A percentile compares a stretch with the other conserved stretches of the same genome.
These are phyloP conservation scores for Starmerella potacharoeniae DNA, from an alignment of 805 yeast genomes.

Conservation along the genomic window DNA sequence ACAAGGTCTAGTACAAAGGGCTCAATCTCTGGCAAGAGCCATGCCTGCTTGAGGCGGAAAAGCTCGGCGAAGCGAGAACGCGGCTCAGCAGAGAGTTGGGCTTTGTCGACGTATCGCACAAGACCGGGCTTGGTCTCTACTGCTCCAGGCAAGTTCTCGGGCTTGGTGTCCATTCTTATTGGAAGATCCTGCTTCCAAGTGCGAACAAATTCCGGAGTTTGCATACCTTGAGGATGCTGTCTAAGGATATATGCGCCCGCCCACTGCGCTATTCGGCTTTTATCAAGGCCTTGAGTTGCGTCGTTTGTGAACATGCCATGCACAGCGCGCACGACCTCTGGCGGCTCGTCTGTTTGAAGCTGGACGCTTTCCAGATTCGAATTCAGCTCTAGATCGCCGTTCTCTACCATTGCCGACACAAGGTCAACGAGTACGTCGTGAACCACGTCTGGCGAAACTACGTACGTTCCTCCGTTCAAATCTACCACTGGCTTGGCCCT, in stretches of 20 bases:
- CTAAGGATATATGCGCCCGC: constrained; percentile 47
- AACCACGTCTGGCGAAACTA: constrained; percentile 25
- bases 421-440: constrained; percentile 22
- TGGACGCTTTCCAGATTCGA: not conserved
- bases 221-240: constrained; percentile 28
- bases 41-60: constrained; percentile 43
- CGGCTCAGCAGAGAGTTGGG: constrained; percentile 39
- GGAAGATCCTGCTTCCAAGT: constrained; percentile 33
- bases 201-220: constrained; percentile 34
- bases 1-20: constrained; percentile 57
- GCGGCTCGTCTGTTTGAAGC: constrained; percentile 28
- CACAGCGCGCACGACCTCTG: constrained; percentile 40
- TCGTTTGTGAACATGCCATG: constrained; percentile 35
- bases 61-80: constrained; percentile 40
- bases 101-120: constrained; percentile 44
- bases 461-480: constrained; percentile 35
- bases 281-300: constrained; percentile 33
- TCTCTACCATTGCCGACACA: constrained; percentile 22
- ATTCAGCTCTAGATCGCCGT: constrained; percentile 9
- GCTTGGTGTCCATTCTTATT: constrained; percentile 50
- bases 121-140: constrained; percentile 36
- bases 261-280: constrained; percentile 42
- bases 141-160: constrained; percentile 46
- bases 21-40: constrained; percentile 51
- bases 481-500: constrained; percentile 43